Conservation (phyloP, 2,329 filamentous ascomycete species). For the Ophiostoma pallidulum region DNA sequence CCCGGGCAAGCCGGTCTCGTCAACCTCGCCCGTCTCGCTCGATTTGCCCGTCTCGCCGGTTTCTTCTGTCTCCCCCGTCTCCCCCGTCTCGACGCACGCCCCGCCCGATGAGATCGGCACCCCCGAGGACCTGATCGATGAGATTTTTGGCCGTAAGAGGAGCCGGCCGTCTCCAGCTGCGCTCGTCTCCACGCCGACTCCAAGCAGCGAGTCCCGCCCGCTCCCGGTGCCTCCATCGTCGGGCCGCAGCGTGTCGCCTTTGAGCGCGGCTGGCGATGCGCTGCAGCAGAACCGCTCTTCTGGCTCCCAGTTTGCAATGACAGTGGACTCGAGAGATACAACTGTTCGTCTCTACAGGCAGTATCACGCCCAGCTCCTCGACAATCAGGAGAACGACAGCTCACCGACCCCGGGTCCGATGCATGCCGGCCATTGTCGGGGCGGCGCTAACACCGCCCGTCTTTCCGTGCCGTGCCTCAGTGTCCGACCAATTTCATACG, state of each 20-base stretch:
- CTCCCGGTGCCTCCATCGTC: background rate
- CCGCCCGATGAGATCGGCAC: background rate
- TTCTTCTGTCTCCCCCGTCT: too few relatives aligned
- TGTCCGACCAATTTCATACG: too few relatives aligned
- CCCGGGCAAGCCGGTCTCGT: too few relatives aligned
- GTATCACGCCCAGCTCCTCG: conserved; percentile 19
- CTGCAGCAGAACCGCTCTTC: conserved; percentile 2
- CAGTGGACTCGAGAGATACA: conserved; percentile 20
- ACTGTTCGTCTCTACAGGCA: conserved; percentile 26
- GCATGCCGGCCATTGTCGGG: background rate
- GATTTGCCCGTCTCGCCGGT: too few relatives aligned
- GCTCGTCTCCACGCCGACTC: background rate
- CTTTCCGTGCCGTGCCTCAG: too few relatives aligned
- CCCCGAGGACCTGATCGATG: conserved; percentile 5
- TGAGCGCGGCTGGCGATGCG: background rate
- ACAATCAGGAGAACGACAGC: background rate
- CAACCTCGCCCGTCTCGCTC: too few relatives aligned
- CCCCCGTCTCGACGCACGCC: too few relatives aligned
- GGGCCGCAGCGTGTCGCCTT: background rate
- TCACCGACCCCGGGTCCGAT: background rate
- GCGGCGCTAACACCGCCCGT: conserved; percentile 5
- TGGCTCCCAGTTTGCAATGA: conserved; percentile 2
- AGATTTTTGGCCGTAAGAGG: conserved; percentile 1
- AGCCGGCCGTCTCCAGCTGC: background rate
- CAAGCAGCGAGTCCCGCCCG: background rate